Conservation (phyloP, 148 eudicot genomes). For the Rhododendron ovatum region DNA sequence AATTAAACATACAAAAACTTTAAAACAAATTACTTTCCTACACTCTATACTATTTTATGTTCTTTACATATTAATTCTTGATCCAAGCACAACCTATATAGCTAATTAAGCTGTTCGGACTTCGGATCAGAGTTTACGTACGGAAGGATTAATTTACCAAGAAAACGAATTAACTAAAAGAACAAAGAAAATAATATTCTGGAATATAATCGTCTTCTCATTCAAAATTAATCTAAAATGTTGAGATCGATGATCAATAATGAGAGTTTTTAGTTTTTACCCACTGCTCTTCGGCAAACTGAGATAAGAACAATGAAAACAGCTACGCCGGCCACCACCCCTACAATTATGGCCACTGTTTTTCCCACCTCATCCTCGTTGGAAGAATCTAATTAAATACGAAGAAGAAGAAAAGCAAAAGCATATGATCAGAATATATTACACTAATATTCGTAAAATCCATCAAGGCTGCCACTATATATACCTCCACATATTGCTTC, state of each 20-base stretch:
- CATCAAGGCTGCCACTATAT: not conserved
- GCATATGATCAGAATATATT: not conserved
- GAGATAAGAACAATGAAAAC: conserved; percentile 77
- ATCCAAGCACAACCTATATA: not conserved
- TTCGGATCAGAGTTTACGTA: too few relatives aligned
- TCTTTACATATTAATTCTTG: not conserved
- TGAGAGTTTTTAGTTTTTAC: conserved; percentile 7
- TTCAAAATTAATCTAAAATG: not conserved
- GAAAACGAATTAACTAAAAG: not conserved
- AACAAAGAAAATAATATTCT: not conserved
- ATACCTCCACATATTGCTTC: not conserved
- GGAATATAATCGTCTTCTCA: not conserved
- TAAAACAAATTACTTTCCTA: too few relatives aligned
- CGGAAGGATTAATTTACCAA: not conserved
- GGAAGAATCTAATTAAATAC: conserved; percentile 31
- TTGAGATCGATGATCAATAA: not conserved
- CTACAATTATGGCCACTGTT: conserved; percentile 74
- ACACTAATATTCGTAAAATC: not conserved
- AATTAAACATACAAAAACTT: too few relatives aligned
- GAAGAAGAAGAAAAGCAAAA: not conserved
- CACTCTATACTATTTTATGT: not conserved
- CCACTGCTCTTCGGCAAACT: conserved; percentile 42
- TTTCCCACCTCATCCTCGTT: conserved; percentile 63
- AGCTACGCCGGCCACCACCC: conserved; percentile 60
- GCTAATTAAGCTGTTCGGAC: not conserved